Conservation (phyloP, 176 grass and related monocot species). For the Rhynchospora breviuscula region DNA sequence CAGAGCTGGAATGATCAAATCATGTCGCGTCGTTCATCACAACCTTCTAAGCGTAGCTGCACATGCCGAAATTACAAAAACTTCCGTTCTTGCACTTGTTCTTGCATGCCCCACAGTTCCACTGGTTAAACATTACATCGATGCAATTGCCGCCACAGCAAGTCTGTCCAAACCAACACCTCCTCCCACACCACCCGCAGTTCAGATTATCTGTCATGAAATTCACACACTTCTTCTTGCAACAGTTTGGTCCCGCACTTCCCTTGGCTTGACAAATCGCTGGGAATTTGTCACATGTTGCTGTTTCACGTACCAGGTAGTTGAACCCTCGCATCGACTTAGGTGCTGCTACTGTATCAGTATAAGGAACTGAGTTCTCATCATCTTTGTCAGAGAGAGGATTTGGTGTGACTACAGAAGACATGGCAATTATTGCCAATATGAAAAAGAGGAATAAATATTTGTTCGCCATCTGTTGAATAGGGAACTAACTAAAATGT, state of each 20-base stretch:
- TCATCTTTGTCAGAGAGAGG: background rate
- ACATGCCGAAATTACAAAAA: slow-evolving; percentile 30
- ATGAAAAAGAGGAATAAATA: background rate
- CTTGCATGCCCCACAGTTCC: slow-evolving; percentile 33
- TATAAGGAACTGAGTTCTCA: background rate
- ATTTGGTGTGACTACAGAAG: slow-evolving; percentile 4
- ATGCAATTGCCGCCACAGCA: slow-evolving; percentile 28
- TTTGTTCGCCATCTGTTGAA: background rate
- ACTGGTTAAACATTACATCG: slow-evolving; percentile 12
- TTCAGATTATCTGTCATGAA: slow-evolving; percentile 25
- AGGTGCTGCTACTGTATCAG: background rate
- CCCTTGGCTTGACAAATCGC: slow-evolving; percentile 21
- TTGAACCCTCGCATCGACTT: background rate
- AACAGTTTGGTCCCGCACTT: slow-evolving; percentile 27
- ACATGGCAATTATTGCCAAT: background rate
- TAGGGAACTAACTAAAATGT: slow-evolving; percentile 8
- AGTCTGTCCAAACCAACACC: slow-evolving; percentile 22
- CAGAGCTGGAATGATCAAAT: background rate
- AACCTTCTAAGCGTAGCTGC: slow-evolving; percentile 21
- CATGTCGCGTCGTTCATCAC: background rate
- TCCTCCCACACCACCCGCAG: slow-evolving; percentile 26
- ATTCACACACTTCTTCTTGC: slow-evolving; percentile 26
- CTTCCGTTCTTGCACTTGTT: slow-evolving; percentile 35
- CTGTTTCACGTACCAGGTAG: background rate
- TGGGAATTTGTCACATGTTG: slow-evolving; percentile 25